Evolutionary conservation across 768 basidiomycete species (phyloP).

Genomic region (Panellus pusillus): DNA sequence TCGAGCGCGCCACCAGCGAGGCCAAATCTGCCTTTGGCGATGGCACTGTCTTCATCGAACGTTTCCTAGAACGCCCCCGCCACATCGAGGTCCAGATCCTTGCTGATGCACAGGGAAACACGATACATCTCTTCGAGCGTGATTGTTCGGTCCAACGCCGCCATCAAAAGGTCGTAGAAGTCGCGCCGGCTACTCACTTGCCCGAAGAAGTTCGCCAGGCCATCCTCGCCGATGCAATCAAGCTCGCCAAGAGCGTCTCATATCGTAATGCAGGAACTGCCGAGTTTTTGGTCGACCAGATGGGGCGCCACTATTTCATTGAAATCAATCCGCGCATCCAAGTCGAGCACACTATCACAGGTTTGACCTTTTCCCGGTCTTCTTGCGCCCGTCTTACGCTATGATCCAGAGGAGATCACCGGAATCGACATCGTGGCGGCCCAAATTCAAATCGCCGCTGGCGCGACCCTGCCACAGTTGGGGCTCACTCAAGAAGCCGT

Average conservation of each 20-base stretch:
- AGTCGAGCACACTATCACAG: constrained; percentile 99
- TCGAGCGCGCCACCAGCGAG: constrained; percentile 91
- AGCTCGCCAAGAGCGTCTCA: constrained; percentile 87
- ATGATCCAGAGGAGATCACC: constrained; percentile 88
- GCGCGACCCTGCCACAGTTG: constrained; percentile 91
- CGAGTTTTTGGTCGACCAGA: constrained; percentile 97
- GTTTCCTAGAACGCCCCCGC: constrained; percentile 92
- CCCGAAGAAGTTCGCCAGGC: constrained; percentile 88
- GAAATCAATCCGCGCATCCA: constrained; percentile 99
- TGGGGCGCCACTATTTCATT: constrained; percentile 97
- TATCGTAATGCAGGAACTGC: constrained; percentile 98
- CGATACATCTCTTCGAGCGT: constrained; percentile 97
- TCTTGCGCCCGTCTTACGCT: constrained; percentile 12
- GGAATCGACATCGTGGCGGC: constrained; percentile 99
- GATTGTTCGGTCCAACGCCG: constrained; percentile 98
- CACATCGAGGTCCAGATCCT: constrained; percentile 98
- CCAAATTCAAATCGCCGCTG: constrained; percentile 99
- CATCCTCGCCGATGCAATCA: constrained; percentile 89
- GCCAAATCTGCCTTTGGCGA: constrained; percentile 97
- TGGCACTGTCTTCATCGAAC: constrained; percentile 98
- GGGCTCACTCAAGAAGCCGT: constrained; percentile 96
- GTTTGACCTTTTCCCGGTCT: constrained; percentile 41
- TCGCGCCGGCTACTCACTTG: constrained; percentile 93
- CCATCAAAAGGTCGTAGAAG: constrained; percentile 99
- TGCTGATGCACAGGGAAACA: constrained; percentile 90